Conservation (phyloP, 768 basidiomycete genomes). For the Multifurca ochricompacta region DNA sequence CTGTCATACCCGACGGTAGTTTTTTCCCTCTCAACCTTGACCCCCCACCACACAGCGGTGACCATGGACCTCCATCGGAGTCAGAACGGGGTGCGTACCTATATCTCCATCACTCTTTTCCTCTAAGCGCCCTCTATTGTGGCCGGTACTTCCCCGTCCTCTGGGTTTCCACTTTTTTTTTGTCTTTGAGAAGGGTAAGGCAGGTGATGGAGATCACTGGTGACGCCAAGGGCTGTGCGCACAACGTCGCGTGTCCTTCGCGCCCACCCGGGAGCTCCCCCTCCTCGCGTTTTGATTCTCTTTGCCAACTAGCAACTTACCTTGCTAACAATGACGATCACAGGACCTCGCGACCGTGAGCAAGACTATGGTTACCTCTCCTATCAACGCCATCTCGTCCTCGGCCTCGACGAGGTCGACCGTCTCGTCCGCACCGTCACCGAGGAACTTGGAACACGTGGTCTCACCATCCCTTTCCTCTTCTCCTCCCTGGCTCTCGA, state of each 20-base stretch:
- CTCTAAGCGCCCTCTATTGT: not conserved
- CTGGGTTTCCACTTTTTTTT: not conserved
- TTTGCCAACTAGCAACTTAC: not conserved
- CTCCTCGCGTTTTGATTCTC: not conserved
- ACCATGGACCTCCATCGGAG: conserved; percentile 15
- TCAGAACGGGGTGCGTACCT: conserved; percentile 14
- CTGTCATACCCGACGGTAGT: conserved; percentile 29
- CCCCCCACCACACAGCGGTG: conserved; percentile 22
- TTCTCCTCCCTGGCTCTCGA: conserved; percentile 88
- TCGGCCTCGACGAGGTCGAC: conserved; percentile 66
- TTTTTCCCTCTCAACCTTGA: conserved; percentile 31
- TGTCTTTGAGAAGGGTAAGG: no score
- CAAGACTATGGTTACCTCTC: conserved; percentile 68
- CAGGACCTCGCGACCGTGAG: conserved; percentile 22
- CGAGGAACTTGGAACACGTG: conserved; percentile 62
- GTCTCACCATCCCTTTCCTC: conserved; percentile 81
- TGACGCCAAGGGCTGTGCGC: not conserved
- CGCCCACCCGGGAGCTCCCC: not conserved
- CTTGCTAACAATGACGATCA: conserved; percentile 10
- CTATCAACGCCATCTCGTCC: conserved; percentile 62
- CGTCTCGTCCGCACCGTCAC: conserved; percentile 65
- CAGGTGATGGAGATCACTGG: not conserved
- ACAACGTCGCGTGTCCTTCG: not conserved
- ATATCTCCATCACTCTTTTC: not conserved
- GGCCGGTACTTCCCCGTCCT: not conserved